A percentile compares a stretch with the other conserved stretches of the same genome.
These are phyloP conservation scores for Botrytis paeoniae DNA, from an alignment of 2,329 filamentous ascomycete genomes.

Conservation along the genomic window DNA sequence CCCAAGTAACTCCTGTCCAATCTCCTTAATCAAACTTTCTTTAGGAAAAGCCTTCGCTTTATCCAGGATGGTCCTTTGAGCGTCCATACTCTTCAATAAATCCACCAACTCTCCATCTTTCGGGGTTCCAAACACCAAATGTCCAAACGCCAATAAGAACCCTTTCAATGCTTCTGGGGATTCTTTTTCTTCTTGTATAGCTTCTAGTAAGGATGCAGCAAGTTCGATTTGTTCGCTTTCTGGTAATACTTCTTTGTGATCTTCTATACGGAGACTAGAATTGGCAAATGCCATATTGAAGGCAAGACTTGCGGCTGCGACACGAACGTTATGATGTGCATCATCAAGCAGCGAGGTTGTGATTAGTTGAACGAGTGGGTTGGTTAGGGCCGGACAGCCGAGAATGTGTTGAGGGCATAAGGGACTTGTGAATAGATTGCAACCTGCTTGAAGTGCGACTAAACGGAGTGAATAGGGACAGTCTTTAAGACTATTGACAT, in stretches of 20 bases:
- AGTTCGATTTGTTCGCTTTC: slow-evolving; percentile 77
- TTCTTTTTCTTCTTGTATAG: slow-evolving; percentile 55
- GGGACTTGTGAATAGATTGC: slow-evolving; percentile 77
- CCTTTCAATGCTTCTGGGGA: slow-evolving; percentile 74
- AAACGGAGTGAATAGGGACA: slow-evolving; percentile 81
- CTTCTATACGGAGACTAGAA: slow-evolving; percentile 59
- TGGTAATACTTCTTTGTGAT: slow-evolving; percentile 55
- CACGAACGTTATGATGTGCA: slow-evolving; percentile 68
- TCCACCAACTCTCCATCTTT: slow-evolving; percentile 74
- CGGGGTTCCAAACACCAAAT: slow-evolving; percentile 69
- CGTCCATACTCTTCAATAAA: slow-evolving; percentile 75
- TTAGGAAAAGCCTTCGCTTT: slow-evolving; percentile 57
- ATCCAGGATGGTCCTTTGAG: slow-evolving; percentile 57
- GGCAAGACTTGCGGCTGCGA: slow-evolving; percentile 76
- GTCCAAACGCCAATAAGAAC: slow-evolving; percentile 71
- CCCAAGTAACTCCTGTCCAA: slow-evolving; percentile 45
- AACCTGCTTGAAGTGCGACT: slow-evolving; percentile 77
- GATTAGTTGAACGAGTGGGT: slow-evolving; percentile 64
- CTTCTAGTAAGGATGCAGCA: slow-evolving; percentile 75
- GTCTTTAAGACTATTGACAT: slow-evolving; percentile 53
- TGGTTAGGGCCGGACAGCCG: slow-evolving; percentile 48
- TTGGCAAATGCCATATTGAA: slow-evolving; percentile 78
- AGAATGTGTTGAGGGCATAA: slow-evolving; percentile 67
- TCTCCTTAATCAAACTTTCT: slow-evolving; percentile 54
- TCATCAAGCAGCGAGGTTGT: slow-evolving; percentile 77